Evolutionary conservation across 1,139 yeast genomes (phyloP).

Genomic region (Kluyveromyces sp.): DNA sequence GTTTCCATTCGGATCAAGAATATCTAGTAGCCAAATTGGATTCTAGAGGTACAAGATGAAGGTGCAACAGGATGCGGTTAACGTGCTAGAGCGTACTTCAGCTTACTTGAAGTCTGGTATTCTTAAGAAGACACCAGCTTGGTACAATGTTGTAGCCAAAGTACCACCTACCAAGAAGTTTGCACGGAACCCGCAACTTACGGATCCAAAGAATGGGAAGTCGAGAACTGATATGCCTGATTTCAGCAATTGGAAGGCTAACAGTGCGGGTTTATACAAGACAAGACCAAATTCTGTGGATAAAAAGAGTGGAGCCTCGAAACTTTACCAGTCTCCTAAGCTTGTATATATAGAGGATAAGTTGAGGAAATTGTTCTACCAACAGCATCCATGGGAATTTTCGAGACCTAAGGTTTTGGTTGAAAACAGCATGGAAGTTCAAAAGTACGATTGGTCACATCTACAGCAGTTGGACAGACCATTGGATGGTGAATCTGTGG

Average conservation of each 20-base stretch:
- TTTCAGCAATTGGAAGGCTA: conserved; percentile 10
- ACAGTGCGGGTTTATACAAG: conserved; percentile 32
- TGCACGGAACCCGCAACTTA: conserved; percentile 38
- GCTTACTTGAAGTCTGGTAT: conserved; percentile 61
- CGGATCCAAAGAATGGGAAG: conserved; percentile 30
- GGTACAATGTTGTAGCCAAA: conserved; percentile 77
- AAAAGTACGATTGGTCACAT: conserved; percentile 63
- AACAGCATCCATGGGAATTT: conserved; percentile 97
- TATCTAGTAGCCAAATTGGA: no score
- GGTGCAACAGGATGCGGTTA: conserved; percentile 58
- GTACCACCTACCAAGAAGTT: conserved; percentile 70
- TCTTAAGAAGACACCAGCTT: conserved; percentile 63
- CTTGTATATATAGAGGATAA: conserved; percentile 74
- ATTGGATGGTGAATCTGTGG: conserved; percentile 89
- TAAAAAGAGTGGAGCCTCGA: conserved; percentile 29
- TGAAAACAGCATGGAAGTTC: conserved; percentile 55
- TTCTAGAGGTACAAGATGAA: conserved; percentile 38
- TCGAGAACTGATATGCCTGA: conserved; percentile 14
- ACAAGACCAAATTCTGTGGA: conserved; percentile 40
- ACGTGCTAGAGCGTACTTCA: conserved; percentile 70
- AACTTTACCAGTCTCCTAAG: conserved; percentile 50
- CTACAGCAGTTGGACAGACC: conserved; percentile 66
- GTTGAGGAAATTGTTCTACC: conserved; percentile 70
- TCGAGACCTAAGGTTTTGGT: conserved; percentile 84
- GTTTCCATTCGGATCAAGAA: no score